These are phyloP conservation scores for Fonsecaea pugnacius DNA, from an alignment of 2,329 filamentous ascomycete genomes.

Conservation along the genomic window DNA sequence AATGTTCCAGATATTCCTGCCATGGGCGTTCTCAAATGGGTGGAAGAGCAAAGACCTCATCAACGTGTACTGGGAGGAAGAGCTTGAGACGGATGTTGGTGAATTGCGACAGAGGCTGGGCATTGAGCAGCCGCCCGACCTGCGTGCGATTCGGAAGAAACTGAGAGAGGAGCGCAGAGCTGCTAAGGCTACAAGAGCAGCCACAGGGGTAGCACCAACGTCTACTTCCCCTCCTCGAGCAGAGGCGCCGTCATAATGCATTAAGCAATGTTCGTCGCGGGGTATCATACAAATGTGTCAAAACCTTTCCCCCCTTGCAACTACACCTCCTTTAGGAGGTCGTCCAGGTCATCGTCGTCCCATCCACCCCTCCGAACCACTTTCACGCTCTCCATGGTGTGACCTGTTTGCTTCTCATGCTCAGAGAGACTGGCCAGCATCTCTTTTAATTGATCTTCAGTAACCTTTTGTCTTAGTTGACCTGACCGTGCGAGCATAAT, in stretches of 20 bases:
- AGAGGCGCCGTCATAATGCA: neutral
- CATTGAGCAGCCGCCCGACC: conserved; percentile 85
- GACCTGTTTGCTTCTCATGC: conserved; percentile 57
- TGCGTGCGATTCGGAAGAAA: conserved; percentile 74
- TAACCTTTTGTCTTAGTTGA: conserved; percentile 84
- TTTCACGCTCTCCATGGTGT: conserved; percentile 82
- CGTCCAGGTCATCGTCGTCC: conserved; percentile 71
- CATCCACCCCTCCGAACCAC: conserved; percentile 80
- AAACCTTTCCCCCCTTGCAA: neutral
- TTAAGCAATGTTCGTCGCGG: conserved; percentile 17
- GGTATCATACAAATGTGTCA: conserved; percentile 31
- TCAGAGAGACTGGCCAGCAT: conserved; percentile 63
- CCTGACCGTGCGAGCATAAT: conserved; percentile 88
- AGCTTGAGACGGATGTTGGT: conserved; percentile 80
- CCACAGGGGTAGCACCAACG: conserved; percentile 34
- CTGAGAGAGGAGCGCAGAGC: conserved; percentile 71
- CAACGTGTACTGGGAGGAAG: conserved; percentile 98
- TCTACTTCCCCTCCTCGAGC: conserved; percentile 6
- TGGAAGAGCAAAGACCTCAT: conserved; percentile 77
- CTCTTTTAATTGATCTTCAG: conserved; percentile 91
- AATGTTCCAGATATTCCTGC: conserved; percentile 76
- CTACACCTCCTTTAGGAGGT: conserved; percentile 35
- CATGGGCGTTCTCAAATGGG: conserved; percentile 89
- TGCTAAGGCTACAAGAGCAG: conserved; percentile 64
- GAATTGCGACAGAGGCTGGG: conserved; percentile 74